Conservation (phyloP, 176 grass and related monocot genomes). For the Ananas comosus region DNA sequence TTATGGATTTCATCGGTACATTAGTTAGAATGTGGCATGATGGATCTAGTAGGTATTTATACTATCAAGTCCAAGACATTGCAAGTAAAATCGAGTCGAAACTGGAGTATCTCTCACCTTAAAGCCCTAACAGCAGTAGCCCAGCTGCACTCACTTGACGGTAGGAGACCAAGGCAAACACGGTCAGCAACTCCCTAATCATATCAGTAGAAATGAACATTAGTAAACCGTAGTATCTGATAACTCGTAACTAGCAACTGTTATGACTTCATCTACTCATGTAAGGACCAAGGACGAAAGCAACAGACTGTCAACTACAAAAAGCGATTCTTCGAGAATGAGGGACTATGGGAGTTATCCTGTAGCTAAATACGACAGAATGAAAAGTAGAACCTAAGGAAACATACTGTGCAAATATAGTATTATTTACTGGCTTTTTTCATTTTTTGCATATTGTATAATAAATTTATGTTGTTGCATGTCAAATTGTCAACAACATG, state of each 20-base stretch:
- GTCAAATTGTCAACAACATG: no score
- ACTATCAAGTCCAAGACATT: neutral
- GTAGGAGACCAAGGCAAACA: conserved; percentile 82
- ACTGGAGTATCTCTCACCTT: conserved; percentile 34
- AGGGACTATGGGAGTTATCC: no score
- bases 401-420: neutral
- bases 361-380: neutral
- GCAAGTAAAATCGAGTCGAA: neutral
- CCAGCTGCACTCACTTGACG: conserved; percentile 91
- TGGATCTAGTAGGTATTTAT: neutral
- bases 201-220: conserved; percentile 14
- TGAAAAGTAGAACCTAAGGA: neutral
- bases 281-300: neutral
- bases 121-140: conserved; percentile 69
- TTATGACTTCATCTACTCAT: neutral
- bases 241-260: neutral
- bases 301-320: neutral
- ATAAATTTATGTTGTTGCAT: no score
- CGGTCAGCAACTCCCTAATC: conserved; percentile 70
- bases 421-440: no score
- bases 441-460: no score
- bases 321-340: no score
- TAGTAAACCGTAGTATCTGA: neutral
- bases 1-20: no score
- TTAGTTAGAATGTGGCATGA: no score